A percentile compares a stretch with the other conserved stretches of the same genome.
phyloP scores from a whole-genome alignment of 2,329 filamentous ascomycete genomes.

The Coniella lustricola region DNA sequence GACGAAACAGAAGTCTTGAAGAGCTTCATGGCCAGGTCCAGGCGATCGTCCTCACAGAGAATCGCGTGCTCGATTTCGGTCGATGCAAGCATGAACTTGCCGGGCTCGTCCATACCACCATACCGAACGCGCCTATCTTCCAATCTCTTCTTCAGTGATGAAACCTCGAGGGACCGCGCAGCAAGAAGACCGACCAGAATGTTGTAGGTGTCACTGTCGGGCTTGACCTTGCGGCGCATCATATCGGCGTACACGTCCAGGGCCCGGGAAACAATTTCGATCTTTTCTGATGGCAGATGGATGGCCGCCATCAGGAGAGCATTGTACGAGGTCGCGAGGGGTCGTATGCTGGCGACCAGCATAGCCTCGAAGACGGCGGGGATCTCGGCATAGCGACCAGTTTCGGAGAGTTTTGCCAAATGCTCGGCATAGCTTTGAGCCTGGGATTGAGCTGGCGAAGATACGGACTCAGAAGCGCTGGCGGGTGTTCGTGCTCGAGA shows the following conservation, averaged over 20 bases:
- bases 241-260: constrained; percentile 96
- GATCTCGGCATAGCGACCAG: constrained; percentile 76
- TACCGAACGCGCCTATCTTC: constrained; percentile 80
- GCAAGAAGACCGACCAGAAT: constrained; percentile 80
- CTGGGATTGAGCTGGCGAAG: constrained; percentile 56
- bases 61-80: constrained; percentile 83
- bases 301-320: constrained; percentile 80
- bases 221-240: constrained; percentile 75
- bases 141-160: constrained; percentile 62
- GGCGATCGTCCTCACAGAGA: constrained; percentile 76
- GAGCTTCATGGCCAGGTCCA: constrained; percentile 76
- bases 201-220: constrained; percentile 80
- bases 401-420: constrained; percentile 64
- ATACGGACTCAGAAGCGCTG: constrained; percentile 47
- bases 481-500: constrained; percentile 36
- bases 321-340: constrained; percentile 84
- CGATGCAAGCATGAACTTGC: constrained; percentile 82
- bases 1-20: constrained; percentile 69
- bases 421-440: constrained; percentile 69
- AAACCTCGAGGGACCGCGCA: constrained; percentile 71
- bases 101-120: constrained; percentile 75
- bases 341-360: constrained; percentile 73
- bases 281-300: constrained; percentile 68
- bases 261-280: constrained; percentile 82
- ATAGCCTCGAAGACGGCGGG: constrained; percentile 86